A percentile compares a stretch with the other conserved stretches of the same genome.
phyloP scores from a whole-genome alignment of 2,329 filamentous ascomycete genomes.

The Botryotinia calthae region DNA sequence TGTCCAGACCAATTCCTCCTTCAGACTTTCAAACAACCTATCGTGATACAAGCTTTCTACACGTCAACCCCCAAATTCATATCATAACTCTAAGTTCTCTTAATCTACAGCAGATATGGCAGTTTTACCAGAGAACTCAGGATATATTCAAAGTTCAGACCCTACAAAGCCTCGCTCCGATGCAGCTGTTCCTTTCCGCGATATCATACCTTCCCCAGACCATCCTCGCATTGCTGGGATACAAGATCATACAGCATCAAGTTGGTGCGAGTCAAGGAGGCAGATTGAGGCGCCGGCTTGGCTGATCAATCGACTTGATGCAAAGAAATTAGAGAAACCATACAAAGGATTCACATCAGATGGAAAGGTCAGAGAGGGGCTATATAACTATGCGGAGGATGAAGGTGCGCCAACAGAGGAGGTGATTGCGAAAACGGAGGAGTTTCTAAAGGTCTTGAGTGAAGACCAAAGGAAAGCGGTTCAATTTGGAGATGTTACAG shows the following conservation, averaged over 20 bases:
- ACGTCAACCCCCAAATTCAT: background rate
- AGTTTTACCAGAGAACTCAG: slow-evolving; percentile 29
- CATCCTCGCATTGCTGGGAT: slow-evolving; percentile 36
- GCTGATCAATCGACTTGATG: slow-evolving; percentile 36
- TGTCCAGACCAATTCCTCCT: slow-evolving; percentile 1
- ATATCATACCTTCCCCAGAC: slow-evolving; percentile 30
- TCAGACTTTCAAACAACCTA: background rate
- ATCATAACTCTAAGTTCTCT: background rate
- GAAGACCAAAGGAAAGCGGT: slow-evolving; percentile 30
- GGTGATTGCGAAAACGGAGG: slow-evolving; percentile 25
- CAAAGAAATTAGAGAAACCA: slow-evolving; percentile 36
- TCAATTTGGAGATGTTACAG: slow-evolving; percentile 31
- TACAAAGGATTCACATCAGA: slow-evolving; percentile 37
- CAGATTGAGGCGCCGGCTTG: slow-evolving; percentile 37
- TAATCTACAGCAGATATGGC: slow-evolving; percentile 27
- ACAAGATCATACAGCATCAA: slow-evolving; percentile 31
- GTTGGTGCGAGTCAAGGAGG: slow-evolving; percentile 36
- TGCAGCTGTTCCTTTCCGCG: slow-evolving; percentile 35
- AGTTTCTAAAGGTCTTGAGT: slow-evolving; percentile 27
- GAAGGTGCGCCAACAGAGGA: slow-evolving; percentile 36
- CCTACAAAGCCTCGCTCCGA: slow-evolving; percentile 34
- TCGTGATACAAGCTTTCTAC: slow-evolving; percentile 13
- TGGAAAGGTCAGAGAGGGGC: slow-evolving; percentile 31
- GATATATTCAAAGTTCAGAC: slow-evolving; percentile 33
- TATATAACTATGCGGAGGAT: slow-evolving; percentile 34